Conservation (phyloP, 2,329 filamentous ascomycete genomes). For the Beauveria sp. region DNA sequence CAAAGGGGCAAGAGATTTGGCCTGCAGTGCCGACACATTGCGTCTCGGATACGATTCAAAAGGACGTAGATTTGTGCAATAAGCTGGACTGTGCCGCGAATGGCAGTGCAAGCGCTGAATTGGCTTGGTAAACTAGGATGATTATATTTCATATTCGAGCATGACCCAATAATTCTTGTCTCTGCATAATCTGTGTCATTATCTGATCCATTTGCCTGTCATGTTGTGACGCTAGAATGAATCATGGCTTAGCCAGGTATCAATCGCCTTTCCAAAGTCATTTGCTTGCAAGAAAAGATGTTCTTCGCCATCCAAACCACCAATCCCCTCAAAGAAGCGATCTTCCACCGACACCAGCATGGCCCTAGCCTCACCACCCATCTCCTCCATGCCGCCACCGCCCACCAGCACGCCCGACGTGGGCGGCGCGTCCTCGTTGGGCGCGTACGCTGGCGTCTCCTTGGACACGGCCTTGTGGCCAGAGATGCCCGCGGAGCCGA, state of each 20-base stretch:
- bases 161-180: no score
- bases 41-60: slow-evolving; percentile 17
- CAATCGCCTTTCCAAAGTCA: slow-evolving; percentile 27
- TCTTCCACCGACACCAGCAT: slow-evolving; percentile 14
- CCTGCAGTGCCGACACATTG: slow-evolving; percentile 17
- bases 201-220: neutral
- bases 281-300: slow-evolving; percentile 25
- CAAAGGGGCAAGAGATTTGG: slow-evolving; percentile 22
- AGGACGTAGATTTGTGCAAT: slow-evolving; percentile 21
- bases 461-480: slow-evolving; percentile 29
- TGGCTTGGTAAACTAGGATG: neutral
- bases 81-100: slow-evolving; percentile 16
- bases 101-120: slow-evolving; percentile 11
- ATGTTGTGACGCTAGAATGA: neutral
- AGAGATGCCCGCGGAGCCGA: slow-evolving; percentile 30
- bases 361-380: neutral
- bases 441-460: slow-evolving; percentile 27
- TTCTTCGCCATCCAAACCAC: slow-evolving; percentile 17
- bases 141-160: no score
- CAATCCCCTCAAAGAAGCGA: slow-evolving; percentile 17
- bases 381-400: neutral
- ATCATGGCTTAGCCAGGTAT: slow-evolving; percentile 24
- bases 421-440: slow-evolving; percentile 18
- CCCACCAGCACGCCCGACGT: neutral
- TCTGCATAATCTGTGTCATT: neutral